A percentile compares a stretch with the other conserved stretches of the same genome.
phyloP scores from a whole-genome alignment of 2,329 filamentous ascomycete species.

The Akanthomyces lecanii region DNA sequence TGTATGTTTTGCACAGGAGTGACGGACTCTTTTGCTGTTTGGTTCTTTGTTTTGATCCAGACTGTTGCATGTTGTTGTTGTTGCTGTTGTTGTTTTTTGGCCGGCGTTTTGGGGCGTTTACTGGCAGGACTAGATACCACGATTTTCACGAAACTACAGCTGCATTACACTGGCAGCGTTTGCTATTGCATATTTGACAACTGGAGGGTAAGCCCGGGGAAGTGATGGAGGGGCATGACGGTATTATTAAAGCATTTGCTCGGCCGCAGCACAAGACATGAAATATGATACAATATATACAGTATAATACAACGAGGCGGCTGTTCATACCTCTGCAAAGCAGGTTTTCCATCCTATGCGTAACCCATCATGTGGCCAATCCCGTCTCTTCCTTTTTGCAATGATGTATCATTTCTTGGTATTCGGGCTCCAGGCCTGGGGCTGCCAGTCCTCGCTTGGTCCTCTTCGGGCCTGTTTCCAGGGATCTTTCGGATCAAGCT shows the following conservation, averaged over 20 bases:
- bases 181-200: neutral
- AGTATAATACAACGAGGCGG: slow-evolving; percentile 8
- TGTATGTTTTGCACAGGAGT: slow-evolving; percentile 13
- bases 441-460: slow-evolving; percentile 65
- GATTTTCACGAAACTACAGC: neutral
- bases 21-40: neutral
- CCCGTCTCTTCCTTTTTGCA: neutral
- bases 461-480: slow-evolving; percentile 51
- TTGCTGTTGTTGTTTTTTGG: neutral
- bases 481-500: slow-evolving; percentile 39
- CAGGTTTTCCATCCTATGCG: neutral
- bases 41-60: neutral
- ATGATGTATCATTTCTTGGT: slow-evolving; percentile 25
- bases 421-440: slow-evolving; percentile 55
- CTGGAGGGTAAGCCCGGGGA: neutral
- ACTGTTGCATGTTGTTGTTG: neutral
- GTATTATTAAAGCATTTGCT: slow-evolving; percentile 7
- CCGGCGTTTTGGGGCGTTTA: neutral
- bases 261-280: neutral
- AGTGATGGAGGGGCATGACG: neutral
- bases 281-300: slow-evolving; percentile 11
- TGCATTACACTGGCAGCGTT: neutral
- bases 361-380: neutral
- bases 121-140: slow-evolving; percentile 1
- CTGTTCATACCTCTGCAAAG: neutral